A percentile compares a stretch with the other conserved stretches of the same genome.
These are phyloP conservation scores for Fagopyrum tataricum DNA, from an alignment of 148 eudicot species.

Conservation along the genomic window DNA sequence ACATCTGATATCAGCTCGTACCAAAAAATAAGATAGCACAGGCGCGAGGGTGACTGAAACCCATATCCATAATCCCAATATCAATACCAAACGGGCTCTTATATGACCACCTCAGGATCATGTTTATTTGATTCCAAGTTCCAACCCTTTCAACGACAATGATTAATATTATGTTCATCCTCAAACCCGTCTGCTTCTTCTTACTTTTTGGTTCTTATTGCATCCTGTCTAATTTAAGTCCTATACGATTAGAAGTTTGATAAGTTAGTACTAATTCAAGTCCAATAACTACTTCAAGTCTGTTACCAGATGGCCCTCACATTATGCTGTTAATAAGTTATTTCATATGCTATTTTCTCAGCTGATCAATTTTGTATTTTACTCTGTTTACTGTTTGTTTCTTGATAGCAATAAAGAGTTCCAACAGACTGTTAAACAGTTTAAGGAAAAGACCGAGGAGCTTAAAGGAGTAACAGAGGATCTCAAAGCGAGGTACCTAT, in stretches of 20 bases:
- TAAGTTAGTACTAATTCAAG: too few relatives aligned
- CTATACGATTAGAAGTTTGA: too few relatives aligned
- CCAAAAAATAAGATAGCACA: too few relatives aligned
- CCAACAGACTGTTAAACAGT: slow-evolving; percentile 68
- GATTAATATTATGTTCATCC: background rate
- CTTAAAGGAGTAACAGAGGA: slow-evolving; percentile 74
- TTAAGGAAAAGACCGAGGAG: slow-evolving; percentile 81
- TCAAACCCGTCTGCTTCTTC: background rate
- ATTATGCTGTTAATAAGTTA: background rate
- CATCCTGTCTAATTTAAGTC: background rate
- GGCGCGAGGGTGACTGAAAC: too few relatives aligned
- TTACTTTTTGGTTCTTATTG: background rate
- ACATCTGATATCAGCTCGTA: too few relatives aligned
- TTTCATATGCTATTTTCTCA: background rate
- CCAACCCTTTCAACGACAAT: background rate
- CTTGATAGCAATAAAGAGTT: slow-evolving; percentile 69
- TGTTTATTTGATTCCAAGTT: background rate
- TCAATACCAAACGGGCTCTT: background rate
- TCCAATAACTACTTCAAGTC: too few relatives aligned
- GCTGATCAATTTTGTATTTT: background rate
- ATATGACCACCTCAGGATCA: background rate
- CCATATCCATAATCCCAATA: too few relatives aligned
- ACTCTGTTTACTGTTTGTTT: slow-evolving; percentile 14
- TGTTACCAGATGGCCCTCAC: too few relatives aligned
- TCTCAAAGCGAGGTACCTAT: slow-evolving; percentile 70